These are phyloP conservation scores for Dioscorea cayenensis DNA, from an alignment of 116 monocot species.

Conservation along the genomic window DNA sequence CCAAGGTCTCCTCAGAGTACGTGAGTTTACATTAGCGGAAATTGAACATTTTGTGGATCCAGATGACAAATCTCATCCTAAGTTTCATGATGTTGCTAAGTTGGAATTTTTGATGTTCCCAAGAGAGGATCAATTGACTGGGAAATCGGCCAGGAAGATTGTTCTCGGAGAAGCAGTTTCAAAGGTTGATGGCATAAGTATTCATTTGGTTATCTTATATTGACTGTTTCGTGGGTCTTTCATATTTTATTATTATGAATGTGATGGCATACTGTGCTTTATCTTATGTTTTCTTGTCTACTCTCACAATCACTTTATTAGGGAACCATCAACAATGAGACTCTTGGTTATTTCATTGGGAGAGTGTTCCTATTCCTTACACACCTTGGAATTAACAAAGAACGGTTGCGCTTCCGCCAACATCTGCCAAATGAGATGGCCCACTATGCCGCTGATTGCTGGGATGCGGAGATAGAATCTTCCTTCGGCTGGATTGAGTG, in stretches of 20 bases:
- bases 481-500: slow-evolving; percentile 98
- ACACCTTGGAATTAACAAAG: slow-evolving; percentile 80
- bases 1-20: slow-evolving; percentile 91
- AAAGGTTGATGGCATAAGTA: slow-evolving; percentile 28
- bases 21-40: slow-evolving; percentile 90
- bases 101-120: slow-evolving; percentile 94
- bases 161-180: slow-evolving; percentile 74
- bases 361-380: slow-evolving; percentile 88
- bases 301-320: slow-evolving; percentile 12
- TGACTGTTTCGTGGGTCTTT: neutral
- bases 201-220: neutral
- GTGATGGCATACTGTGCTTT: neutral
- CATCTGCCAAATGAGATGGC: slow-evolving; percentile 99
- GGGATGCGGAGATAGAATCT: slow-evolving; percentile 99
- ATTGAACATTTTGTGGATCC: slow-evolving; percentile 99
- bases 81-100: slow-evolving; percentile 71
- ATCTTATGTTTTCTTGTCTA: neutral
- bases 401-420: slow-evolving; percentile 80
- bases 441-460: slow-evolving; percentile 98
- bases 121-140: slow-evolving; percentile 64
- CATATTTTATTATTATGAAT: neutral
- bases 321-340: slow-evolving; percentile 92
- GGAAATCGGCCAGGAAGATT: slow-evolving; percentile 47
- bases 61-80: slow-evolving; percentile 90
- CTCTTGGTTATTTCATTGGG: slow-evolving; percentile 97